Base-by-base conservation (phyloP, 2,329 filamentous ascomycete genomes). In the Fusarium sp. region DNA sequence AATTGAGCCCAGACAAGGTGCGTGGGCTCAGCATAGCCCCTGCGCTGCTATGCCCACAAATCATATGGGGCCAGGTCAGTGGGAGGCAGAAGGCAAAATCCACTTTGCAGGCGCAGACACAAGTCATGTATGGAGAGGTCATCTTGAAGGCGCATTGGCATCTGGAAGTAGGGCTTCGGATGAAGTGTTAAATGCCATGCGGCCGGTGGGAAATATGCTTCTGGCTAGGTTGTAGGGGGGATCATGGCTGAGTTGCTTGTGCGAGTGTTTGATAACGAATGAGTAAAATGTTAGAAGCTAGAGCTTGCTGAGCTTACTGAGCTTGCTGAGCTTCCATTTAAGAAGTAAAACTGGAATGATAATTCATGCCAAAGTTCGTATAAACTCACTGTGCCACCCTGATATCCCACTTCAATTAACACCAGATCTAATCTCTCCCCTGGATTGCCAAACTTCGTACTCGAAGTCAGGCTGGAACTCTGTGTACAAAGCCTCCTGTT, bases 381-480 rank as follows among this genome's bases (percentile, higher is more conserved):
- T 11, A 17, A 22, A 39, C 34, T 10, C 22, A 42, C 40, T 15
- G 17, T n/a, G 21, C 14, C 15, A 17, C 19, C 7, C 3, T 7
- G 5, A 8, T 38, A 11, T 44, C 4, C 5, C 22, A 5, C 15
- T 34, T 56, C 15, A 50, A 19, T 70, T 67, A 9, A 68, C 10
- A 4, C 66, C 67, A 11, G 60, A 67, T 22, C 26, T 64, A 28
- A 75, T 40, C 47, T 68, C 72, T 6, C 76, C 77, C 1, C 64
- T 68, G 0, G 75, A 78, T 57, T 74, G 74, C 73, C 73, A 77
- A 36, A 77, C 70, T 55, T 79, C 77, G 56, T 76, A 78, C 56
- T 78, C 68, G 11, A 79, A 71, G n/a, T 79, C 75, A 2, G 77
- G 77, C 45, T 78, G 77, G n/a, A 79, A 78, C 46, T 79, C 77